Evolutionary conservation across 495 filamentous ascomycete genomes (phyloP).

Genomic region (Pseudomonodictys pantanalensis): DNA sequence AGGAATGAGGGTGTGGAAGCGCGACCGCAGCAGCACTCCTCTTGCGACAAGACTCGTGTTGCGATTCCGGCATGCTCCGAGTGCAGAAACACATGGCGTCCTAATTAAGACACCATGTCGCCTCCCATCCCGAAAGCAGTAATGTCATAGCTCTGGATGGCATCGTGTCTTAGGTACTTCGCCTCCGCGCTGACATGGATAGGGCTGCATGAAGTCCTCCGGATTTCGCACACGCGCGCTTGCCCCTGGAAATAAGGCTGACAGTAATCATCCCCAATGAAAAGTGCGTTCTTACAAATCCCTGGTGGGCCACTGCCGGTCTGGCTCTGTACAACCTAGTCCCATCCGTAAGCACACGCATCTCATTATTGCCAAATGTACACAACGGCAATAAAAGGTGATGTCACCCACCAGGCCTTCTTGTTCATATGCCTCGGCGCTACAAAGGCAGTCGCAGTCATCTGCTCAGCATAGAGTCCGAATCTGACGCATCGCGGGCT

Average conservation of each 20-base stretch:
- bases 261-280: slow-evolving; percentile 7
- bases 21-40: too few species aligned
- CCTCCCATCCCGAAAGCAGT: not conserved
- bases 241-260: slow-evolving; percentile 13
- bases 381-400: not conserved
- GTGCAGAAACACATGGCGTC: too few species aligned
- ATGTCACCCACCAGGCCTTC: slow-evolving; percentile 39
- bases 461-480: slow-evolving; percentile 49
- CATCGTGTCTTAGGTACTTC: too few species aligned
- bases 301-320: slow-evolving; percentile 52
- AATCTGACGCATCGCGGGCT: slow-evolving; percentile 49
- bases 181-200: slow-evolving; percentile 1
- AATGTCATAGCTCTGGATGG: too few species aligned
- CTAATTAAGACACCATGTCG: too few species aligned
- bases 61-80: too few species aligned
- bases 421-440: slow-evolving; percentile 50
- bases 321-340: slow-evolving; percentile 47
- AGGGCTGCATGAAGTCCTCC: slow-evolving; percentile 9
- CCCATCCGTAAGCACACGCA: too few species aligned
- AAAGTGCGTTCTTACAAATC: slow-evolving; percentile 43
- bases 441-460: slow-evolving; percentile 50
- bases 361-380: not conserved
- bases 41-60: too few species aligned
- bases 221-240: not conserved
- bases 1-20: not conserved